These are phyloP conservation scores for Colletotrichum cuscutae DNA, from an alignment of 2,329 filamentous ascomycete species.

Conservation along the genomic window DNA sequence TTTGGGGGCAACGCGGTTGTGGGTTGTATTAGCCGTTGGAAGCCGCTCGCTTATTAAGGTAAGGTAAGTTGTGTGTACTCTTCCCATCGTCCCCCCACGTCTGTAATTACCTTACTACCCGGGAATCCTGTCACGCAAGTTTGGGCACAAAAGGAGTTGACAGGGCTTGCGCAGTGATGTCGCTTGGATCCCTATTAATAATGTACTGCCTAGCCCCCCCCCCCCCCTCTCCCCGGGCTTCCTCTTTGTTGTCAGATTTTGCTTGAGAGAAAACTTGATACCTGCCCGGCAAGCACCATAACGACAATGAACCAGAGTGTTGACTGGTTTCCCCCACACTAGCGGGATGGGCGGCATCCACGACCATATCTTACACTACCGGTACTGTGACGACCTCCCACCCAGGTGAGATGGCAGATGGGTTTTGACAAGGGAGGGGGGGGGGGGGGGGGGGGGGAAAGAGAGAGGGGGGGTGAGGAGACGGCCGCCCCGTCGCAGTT, in stretches of 20 bases:
- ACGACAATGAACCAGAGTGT: background rate
- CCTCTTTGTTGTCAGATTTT: background rate
- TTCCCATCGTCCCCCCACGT: background rate
- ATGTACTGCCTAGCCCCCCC: background rate
- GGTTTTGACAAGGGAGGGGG: background rate
- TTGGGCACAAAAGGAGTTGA: background rate
- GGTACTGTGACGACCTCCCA: background rate
- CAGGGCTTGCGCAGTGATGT: background rate
- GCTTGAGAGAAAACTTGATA: background rate
- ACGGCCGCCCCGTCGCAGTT: no score
- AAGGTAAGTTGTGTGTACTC: background rate
- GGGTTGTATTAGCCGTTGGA: constrained; percentile 9
- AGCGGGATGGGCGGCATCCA: background rate
- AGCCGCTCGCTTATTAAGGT: background rate
- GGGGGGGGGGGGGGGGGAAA: no score
- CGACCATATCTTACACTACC: background rate
- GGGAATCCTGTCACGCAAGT: no score
- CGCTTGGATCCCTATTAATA: background rate
- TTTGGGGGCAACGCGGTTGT: background rate
- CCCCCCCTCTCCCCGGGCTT: background rate
- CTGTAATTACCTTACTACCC: background rate
- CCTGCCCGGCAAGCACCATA: background rate
- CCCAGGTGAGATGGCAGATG: background rate
- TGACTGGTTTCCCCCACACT: background rate
- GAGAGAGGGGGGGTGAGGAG: no score